Evolutionary conservation across 495 filamentous ascomycete species (phyloP).

Genomic region (Oleoguttula mirabilis): DNA sequence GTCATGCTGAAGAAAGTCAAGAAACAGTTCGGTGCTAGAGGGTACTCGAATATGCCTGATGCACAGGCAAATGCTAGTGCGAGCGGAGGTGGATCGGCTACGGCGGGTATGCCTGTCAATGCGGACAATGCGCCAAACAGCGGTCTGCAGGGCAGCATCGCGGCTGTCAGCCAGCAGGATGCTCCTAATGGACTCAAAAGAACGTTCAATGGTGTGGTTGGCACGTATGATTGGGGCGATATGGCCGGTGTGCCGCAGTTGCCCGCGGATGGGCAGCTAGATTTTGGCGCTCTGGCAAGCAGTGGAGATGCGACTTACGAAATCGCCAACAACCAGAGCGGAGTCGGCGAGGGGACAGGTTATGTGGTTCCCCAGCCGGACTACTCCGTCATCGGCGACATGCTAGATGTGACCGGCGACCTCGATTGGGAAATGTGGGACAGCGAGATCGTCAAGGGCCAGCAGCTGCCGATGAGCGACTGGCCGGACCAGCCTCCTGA

Average conservation of each 20-base stretch:
- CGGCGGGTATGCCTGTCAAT: too few species aligned
- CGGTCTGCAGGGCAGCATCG: neutral
- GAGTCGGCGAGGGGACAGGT: too few species aligned
- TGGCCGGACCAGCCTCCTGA: neutral
- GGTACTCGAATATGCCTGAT: neutral
- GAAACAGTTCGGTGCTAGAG: neutral
- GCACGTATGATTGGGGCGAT: neutral
- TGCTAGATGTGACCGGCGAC: conserved; percentile 13
- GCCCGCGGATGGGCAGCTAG: neutral
- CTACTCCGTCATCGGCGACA: conserved; percentile 16
- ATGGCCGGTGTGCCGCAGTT: conserved; percentile 3
- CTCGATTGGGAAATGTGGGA: conserved; percentile 21
- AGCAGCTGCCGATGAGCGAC: neutral
- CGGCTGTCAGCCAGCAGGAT: neutral
- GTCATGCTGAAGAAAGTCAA: conserved; percentile 16
- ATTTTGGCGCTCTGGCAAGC: neutral
- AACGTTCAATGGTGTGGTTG: neutral
- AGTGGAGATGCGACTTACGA: neutral
- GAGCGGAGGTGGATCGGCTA: neutral
- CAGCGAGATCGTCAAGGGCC: conserved; percentile 7
- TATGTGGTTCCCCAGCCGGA: too few species aligned
- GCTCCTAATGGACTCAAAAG: too few species aligned
- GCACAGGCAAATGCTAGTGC: too few species aligned
- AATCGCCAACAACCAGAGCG: neutral
- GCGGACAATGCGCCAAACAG: neutral